Percentiles rank a stretch among this genome's conserved stretches.
Conservation (phyloP, 176 grass and related monocot species). For the Oryza coarctata region DNA sequence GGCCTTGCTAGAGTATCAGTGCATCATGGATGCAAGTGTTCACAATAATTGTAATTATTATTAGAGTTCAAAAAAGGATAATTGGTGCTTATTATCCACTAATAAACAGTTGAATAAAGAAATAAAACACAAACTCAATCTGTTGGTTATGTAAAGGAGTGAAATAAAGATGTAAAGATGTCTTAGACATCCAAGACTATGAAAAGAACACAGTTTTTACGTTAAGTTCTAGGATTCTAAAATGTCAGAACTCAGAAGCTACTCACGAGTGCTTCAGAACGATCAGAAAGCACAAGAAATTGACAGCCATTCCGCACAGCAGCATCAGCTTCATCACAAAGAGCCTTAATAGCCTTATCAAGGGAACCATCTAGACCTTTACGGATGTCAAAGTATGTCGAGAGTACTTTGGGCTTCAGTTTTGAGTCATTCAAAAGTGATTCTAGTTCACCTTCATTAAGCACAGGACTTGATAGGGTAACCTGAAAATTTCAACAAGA, state of each 20-base stretch:
- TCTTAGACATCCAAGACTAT: neutral
- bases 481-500: constrained; percentile 61
- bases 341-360: constrained; percentile 58
- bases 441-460: constrained; percentile 98
- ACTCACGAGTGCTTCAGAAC: constrained; percentile 83
- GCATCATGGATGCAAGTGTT: neutral
- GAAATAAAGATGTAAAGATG: constrained; percentile 22
- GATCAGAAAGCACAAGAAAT: constrained; percentile 96
- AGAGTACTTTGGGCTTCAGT: constrained; percentile 76
- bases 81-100: neutral
- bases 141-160: neutral
- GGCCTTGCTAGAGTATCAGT: neutral
- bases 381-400: constrained; percentile 86
- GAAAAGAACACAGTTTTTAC: neutral
- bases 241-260: constrained; percentile 28
- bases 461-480: constrained; percentile 82
- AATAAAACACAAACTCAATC: constrained; percentile 10
- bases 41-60: neutral
- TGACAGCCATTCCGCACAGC: constrained; percentile 92
- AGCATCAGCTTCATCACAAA: constrained; percentile 95
- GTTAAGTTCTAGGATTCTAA: constrained; percentile 19
- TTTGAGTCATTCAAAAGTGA: constrained; percentile 74
- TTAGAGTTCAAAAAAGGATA: neutral
- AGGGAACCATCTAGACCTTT: constrained; percentile 97
- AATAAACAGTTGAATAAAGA: neutral